Evolutionary conservation across 73 alveolate genomes (phyloP).

Genomic region (Durusdinium trenchii): DNA sequence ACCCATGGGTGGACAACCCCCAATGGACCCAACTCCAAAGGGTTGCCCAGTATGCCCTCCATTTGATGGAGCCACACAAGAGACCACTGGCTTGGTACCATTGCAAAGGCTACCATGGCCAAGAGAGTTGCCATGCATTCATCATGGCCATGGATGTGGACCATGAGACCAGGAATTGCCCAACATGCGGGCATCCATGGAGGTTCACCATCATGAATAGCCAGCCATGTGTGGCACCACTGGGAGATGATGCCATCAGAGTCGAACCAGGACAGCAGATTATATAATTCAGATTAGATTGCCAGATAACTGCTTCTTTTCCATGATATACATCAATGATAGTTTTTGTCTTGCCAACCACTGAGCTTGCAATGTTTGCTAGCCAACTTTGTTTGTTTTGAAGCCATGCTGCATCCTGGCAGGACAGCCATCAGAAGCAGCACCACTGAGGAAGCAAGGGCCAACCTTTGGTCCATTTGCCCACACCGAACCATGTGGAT

Average conservation of each 20-base stretch:
- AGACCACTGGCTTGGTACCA: constrained; percentile 19
- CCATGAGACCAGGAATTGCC: background rate
- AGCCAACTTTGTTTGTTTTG: too few species aligned
- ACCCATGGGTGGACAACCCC: constrained; percentile 3
- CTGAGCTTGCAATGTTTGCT: too few species aligned
- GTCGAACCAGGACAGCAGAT: background rate
- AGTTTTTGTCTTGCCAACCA: too few species aligned
- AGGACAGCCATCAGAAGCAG: constrained; percentile 15
- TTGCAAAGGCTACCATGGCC: background rate
- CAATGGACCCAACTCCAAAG: background rate
- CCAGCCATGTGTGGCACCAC: constrained; percentile 9
- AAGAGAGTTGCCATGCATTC: background rate
- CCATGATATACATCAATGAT: background rate
- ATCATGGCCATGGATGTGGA: constrained; percentile 25
- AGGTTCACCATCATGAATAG: background rate
- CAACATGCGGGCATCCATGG: constrained; percentile 7
- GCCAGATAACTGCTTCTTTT: background rate
- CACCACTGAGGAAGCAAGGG: constrained; percentile 12
- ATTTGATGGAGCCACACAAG: constrained; percentile 17
- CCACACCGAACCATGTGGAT: background rate
- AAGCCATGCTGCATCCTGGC: background rate
- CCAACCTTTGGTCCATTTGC: background rate
- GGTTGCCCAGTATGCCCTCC: background rate
- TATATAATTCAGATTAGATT: background rate
- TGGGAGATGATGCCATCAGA: background rate